Conservation (phyloP, 257 asterid species). For the Coffea eugenioides region DNA sequence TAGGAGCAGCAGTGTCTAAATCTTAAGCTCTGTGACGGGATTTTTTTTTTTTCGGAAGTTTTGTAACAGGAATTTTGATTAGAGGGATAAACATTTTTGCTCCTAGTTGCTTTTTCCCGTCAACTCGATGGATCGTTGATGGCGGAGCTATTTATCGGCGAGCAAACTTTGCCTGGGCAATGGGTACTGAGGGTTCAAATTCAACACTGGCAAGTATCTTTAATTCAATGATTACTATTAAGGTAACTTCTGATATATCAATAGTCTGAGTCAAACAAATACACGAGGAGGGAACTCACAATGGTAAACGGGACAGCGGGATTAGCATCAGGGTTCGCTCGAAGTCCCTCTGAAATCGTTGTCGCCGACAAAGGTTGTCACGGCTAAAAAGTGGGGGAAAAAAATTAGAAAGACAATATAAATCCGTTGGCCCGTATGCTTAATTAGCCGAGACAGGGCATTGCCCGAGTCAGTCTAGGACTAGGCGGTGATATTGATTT, state of each 20-base stretch:
- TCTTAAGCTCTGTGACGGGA: background rate
- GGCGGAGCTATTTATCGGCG: background rate
- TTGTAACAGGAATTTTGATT: slow-evolving; percentile 10
- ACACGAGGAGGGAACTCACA: too few species aligned
- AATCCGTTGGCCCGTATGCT: background rate
- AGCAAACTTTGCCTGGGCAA: background rate
- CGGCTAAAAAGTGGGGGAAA: too few species aligned
- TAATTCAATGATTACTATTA: background rate
- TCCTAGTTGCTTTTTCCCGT: background rate
- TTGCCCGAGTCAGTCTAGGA: background rate
- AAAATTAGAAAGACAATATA: too few species aligned
- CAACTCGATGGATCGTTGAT: background rate
- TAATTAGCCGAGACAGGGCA: background rate
- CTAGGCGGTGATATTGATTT: background rate
- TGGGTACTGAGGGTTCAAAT: background rate
- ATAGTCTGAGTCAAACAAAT: too few species aligned
- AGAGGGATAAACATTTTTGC: background rate
- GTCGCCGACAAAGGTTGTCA: too few species aligned
- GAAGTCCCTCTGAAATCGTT: too few species aligned
- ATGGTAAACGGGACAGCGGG: too few species aligned
- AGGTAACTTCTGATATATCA: too few species aligned
- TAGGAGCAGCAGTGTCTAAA: background rate
- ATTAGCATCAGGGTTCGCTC: too few species aligned
- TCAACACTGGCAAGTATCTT: background rate
- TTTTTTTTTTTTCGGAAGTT: background rate